Percentiles rank a stretch among this genome's conserved stretches.
Conservation (phyloP, 176 grass and related monocot genomes). For the Avena insularis region DNA sequence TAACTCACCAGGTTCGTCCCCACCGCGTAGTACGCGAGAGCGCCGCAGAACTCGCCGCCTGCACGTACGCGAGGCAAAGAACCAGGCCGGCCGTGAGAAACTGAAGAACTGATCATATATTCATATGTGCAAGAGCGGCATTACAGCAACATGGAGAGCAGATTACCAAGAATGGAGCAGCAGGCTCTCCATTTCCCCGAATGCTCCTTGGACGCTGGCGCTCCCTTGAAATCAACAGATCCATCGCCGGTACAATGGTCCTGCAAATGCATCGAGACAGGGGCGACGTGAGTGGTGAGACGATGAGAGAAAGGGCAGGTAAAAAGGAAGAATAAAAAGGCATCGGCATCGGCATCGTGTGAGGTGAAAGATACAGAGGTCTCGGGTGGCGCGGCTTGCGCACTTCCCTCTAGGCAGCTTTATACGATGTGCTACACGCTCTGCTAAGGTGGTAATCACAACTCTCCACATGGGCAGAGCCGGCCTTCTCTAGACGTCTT, state of each 20-base stretch:
- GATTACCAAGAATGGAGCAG: slow-evolving; percentile 40
- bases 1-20: slow-evolving; percentile 9
- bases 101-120: too few species aligned
- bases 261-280: slow-evolving; percentile 18
- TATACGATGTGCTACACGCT: background rate
- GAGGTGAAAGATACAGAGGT: background rate
- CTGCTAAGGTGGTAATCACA: background rate
- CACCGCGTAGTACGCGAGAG: slow-evolving; percentile 6
- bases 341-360: background rate
- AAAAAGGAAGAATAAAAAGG: background rate
- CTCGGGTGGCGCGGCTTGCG: background rate
- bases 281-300: background rate
- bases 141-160: background rate
- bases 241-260: slow-evolving; percentile 14
- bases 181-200: slow-evolving; percentile 49
- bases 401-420: background rate
- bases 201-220: slow-evolving; percentile 10
- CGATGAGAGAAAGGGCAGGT: background rate
- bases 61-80: background rate
- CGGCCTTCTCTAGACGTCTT: too few species aligned
- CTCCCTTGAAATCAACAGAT: slow-evolving; percentile 23
- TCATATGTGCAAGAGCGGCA: too few species aligned
- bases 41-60: slow-evolving; percentile 48
- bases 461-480: background rate
- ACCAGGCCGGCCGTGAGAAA: background rate